Evolutionary conservation across 495 filamentous ascomycete species (phyloP), one percentile per base, ranked within the genome.

Genomic region (Aspergillus nanangensis): DNA sequence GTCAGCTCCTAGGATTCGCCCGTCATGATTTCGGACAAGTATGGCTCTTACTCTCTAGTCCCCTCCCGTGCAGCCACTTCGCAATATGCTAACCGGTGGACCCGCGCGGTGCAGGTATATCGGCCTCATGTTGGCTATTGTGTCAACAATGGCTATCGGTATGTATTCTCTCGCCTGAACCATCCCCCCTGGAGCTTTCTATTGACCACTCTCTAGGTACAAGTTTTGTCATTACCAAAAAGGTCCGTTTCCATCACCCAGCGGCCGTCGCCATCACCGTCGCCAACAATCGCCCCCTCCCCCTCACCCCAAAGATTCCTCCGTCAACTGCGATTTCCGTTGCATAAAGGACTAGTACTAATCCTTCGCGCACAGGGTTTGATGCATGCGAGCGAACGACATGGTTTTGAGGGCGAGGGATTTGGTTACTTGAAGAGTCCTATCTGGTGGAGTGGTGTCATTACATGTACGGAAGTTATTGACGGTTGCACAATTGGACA

Each of bases 321-420:
- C 41, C 45, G 17, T 5, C 37, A 5, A 39, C 19, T 38, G 21
- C 29, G 38, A 22, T 15, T 10, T 19, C 31, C 23, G 13, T 19
- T 13, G 19, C 17, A 14, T 19, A 29, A 32, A 32, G 38, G 10
- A 29, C 8, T 19, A 18, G 32, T 20, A 41, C 63, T 65, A 40
- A 69, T 44, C 22, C 24, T 15, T 55, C 19, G 13, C 15, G 44
- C 47, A 37, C 32, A 95, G 88, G 93, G 93, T 38, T 78, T 98
- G 45, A 88, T 88, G 64, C 87, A 94, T 54, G 86, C 92, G 42
- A 87, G 86, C 52, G 86, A 93, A 70, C 76, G 80, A 59, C 90
- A 94, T 67, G 93, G 94, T 27, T 98, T 97, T 62, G 90, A 96
- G 60, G 93, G 94, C 45, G 93, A 97, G 57, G 94, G 94, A 31